Percentiles rank a stretch among this genome's conserved stretches.
These are phyloP conservation scores for Penicillium subrubescens DNA, from an alignment of 495 filamentous ascomycete species.

Conservation along the genomic window DNA sequence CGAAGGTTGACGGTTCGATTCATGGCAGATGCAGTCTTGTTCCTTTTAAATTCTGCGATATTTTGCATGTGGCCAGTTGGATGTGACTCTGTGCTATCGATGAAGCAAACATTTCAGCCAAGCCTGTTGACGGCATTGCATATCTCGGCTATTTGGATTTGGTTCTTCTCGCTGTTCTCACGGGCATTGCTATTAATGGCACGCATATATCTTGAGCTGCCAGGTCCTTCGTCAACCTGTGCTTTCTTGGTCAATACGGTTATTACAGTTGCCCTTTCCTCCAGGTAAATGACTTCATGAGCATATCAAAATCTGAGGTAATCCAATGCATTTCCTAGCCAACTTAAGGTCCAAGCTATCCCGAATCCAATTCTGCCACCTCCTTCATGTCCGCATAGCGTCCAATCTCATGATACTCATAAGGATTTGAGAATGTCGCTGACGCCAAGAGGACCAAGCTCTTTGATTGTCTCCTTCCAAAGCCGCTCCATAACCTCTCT, in stretches of 20 bases:
- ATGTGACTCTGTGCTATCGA: no score
- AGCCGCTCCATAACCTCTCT: constrained; percentile 35
- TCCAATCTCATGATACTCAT: background rate
- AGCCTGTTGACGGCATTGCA: no score
- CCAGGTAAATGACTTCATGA: background rate
- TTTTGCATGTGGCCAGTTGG: no score
- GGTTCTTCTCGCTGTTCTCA: no score
- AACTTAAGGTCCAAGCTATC: background rate
- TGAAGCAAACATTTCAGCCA: no score
- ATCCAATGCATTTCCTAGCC: background rate
- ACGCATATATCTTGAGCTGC: no score
- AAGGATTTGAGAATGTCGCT: constrained; percentile 31
- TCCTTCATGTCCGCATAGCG: background rate
- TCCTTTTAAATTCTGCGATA: no score
- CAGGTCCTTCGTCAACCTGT: background rate
- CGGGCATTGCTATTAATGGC: no score
- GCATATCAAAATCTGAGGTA: background rate
- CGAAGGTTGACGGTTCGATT: no score
- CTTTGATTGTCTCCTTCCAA: constrained; percentile 48
- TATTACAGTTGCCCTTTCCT: background rate
- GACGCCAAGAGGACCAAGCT: constrained; percentile 42
- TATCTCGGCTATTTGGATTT: no score
- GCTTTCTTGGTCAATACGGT: background rate
- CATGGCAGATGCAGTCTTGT: no score
- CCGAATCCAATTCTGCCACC: no score